A percentile compares a stretch with the other conserved stretches of the same genome.
Evolutionary conservation across 1,284 basidiomycete species (phyloP).

Genomic region (Lentinus polychrous): DNA sequence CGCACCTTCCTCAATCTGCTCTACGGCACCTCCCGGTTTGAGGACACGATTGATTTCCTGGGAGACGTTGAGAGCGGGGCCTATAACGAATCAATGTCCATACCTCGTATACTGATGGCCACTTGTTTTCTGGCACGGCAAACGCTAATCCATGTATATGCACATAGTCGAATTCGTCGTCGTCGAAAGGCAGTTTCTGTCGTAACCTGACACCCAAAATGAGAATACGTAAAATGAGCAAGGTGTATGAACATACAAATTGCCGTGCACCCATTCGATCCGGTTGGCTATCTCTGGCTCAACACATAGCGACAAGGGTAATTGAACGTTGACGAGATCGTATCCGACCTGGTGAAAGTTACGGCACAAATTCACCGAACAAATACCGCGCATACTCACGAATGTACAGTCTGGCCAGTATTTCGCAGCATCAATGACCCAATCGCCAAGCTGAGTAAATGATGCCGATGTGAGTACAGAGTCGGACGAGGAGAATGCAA

Average conservation of each 20-base stretch:
- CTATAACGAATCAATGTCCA: no score
- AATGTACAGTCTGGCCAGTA: conserved; percentile 62
- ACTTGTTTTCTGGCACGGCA: conserved; percentile 68
- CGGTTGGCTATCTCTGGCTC: conserved; percentile 41
- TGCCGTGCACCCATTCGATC: conserved; percentile 66
- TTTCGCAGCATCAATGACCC: conserved; percentile 68
- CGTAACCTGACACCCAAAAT: conserved; percentile 48
- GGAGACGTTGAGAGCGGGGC: background rate
- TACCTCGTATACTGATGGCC: conserved; percentile 25
- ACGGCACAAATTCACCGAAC: background rate
- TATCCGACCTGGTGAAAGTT: conserved; percentile 51
- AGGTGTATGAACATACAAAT: conserved; percentile 46
- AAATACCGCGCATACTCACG: conserved; percentile 35
- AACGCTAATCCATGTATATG: conserved; percentile 57
- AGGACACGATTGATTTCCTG: conserved; percentile 68
- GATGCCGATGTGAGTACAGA: conserved; percentile 4
- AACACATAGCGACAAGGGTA: conserved; percentile 32
- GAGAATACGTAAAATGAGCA: background rate
- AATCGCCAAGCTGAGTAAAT: conserved; percentile 49
- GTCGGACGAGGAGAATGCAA: background rate
- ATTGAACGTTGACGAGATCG: conserved; percentile 67
- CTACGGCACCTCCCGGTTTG: conserved; percentile 60
- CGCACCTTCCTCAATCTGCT: conserved; percentile 63
- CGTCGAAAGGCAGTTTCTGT: conserved; percentile 67
- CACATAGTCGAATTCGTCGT: conserved; percentile 74